Conservation (phyloP, 345 rosid genomes). For the Linum lewisii region DNA sequence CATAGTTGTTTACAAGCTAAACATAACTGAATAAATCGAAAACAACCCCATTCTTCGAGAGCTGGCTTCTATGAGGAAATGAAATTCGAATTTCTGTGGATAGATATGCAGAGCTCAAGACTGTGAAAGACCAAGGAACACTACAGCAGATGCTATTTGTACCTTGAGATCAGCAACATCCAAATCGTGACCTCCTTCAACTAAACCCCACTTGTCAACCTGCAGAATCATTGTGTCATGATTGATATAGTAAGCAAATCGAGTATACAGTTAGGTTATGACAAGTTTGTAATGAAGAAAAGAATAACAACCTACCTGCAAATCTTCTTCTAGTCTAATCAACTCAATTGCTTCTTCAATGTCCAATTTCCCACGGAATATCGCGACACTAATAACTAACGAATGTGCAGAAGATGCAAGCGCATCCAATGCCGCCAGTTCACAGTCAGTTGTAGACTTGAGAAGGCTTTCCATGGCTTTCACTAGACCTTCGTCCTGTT, state of each 20-base stretch:
- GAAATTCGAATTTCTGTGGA: no score
- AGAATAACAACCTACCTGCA: constrained; percentile 43
- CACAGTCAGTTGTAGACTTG: constrained; percentile 58
- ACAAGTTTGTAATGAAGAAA: neutral
- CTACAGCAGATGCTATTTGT: constrained; percentile 72
- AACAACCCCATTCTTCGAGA: no score
- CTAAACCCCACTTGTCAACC: constrained; percentile 95
- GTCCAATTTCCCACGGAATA: constrained; percentile 60
- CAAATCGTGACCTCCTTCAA: constrained; percentile 91
- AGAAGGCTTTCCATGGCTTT: constrained; percentile 55
- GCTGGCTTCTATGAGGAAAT: no score
- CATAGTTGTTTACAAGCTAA: no score
- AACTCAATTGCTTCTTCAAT: constrained; percentile 81
- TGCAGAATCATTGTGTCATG: constrained; percentile 23
- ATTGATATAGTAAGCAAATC: no score
- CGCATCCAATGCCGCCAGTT: constrained; percentile 85
- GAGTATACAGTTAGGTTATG: no score
- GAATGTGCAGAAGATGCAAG: constrained; percentile 85
- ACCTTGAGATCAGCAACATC: constrained; percentile 94
- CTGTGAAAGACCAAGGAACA: constrained; percentile 78
- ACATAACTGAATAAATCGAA: no score
- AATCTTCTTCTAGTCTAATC: constrained; percentile 91
- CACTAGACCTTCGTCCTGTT: constrained; percentile 71
- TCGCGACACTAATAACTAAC: constrained; percentile 53
- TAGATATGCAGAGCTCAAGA: constrained; percentile 4